phyloP scores from a whole-genome alignment of 2,329 filamentous ascomycete species.

The Diaporthe vexans region DNA sequence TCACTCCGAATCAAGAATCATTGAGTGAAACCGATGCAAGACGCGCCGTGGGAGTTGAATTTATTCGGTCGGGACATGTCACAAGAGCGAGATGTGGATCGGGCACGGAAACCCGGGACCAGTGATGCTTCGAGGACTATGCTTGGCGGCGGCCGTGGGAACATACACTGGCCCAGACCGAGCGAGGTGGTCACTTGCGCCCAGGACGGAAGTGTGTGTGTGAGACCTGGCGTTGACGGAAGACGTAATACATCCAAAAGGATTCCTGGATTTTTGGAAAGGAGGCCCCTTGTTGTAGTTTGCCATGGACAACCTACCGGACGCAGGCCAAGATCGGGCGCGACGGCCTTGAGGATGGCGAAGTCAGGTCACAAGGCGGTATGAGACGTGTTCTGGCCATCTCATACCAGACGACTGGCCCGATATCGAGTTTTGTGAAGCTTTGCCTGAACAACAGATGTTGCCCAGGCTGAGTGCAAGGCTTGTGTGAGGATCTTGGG shows the following conservation, averaged over 20 bases:
- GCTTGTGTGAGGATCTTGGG: neutral
- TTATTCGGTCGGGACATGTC: neutral
- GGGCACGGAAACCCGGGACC: neutral
- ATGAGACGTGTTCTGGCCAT: neutral
- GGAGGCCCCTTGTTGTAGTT: neutral
- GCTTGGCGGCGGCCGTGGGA: neutral
- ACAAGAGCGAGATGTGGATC: neutral
- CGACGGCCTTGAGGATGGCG: neutral
- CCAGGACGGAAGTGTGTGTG: neutral
- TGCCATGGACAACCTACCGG: neutral
- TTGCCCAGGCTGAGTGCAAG: neutral
- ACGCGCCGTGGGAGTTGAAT: neutral
- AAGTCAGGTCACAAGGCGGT: neutral
- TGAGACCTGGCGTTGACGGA: neutral
- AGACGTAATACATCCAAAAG: neutral
- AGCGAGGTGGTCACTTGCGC: too few relatives aligned
- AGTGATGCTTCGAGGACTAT: neutral
- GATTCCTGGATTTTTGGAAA: neutral
- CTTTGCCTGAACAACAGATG: neutral
- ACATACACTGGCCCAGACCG: neutral
- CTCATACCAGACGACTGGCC: neutral
- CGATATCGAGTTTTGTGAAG: neutral
- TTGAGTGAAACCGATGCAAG: neutral
- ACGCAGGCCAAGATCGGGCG: neutral
- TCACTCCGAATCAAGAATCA: neutral